Conservation (phyloP, 257 asterid genomes). For the Ilex asprella region DNA sequence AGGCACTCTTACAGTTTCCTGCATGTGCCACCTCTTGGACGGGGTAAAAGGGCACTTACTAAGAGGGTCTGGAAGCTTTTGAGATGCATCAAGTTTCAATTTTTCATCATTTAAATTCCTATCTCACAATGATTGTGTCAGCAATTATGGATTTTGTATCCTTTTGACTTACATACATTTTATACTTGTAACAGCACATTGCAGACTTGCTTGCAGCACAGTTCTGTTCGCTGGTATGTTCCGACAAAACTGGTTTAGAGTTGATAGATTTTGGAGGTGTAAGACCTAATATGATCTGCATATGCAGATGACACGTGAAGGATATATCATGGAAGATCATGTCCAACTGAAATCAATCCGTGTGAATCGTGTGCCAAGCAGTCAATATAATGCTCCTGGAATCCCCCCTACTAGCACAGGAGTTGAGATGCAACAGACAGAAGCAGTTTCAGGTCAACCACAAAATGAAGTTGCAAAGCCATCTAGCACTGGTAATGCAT, state of each 20-base stretch:
- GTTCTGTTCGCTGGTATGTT: constrained; percentile 67
- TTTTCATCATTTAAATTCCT: not conserved
- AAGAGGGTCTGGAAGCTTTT: no score
- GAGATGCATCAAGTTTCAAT: no score
- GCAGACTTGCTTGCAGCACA: constrained; percentile 93
- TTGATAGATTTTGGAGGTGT: not conserved
- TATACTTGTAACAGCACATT: constrained; percentile 57
- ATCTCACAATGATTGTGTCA: not conserved
- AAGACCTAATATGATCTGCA: constrained; percentile 5
- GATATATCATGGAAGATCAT: constrained; percentile 62
- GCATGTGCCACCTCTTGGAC: not conserved
- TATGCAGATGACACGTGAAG: constrained; percentile 74
- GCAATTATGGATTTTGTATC: not conserved
- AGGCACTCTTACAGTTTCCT: not conserved
- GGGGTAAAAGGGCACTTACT: no score
- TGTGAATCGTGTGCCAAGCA: constrained; percentile 27
- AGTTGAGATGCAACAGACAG: constrained; percentile 64
- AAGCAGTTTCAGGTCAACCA: constrained; percentile 50
- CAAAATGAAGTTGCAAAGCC: constrained; percentile 48
- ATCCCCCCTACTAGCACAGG: constrained; percentile 27
- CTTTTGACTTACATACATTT: constrained; percentile 11
- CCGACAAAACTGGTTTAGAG: not conserved
- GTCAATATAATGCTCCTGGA: constrained; percentile 42
- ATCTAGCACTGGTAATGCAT: constrained; percentile 33
- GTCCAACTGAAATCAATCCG: constrained; percentile 60